Evolutionary conservation across 345 rosid species (phyloP).

Genomic region (Leavenworthia alabamica): DNA sequence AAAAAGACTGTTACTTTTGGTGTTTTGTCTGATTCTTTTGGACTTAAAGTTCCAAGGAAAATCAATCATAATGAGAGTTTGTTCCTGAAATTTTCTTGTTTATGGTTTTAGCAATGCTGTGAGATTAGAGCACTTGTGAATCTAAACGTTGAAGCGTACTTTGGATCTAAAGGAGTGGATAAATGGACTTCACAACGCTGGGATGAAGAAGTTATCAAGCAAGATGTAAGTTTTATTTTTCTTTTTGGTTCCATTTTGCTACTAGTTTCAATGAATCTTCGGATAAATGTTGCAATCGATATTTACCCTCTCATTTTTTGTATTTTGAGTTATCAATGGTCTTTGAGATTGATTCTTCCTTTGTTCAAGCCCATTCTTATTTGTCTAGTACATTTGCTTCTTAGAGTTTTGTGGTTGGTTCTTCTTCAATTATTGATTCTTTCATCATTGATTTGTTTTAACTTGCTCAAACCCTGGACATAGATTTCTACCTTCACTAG

Average conservation of each 20-base stretch:
- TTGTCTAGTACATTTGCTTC: not conserved
- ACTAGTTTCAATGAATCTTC: too few relatives aligned
- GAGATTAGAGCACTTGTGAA: conserved; percentile 38
- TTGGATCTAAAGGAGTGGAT: conserved; percentile 74
- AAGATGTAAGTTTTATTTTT: conserved; percentile 46
- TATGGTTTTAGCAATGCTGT: conserved; percentile 59
- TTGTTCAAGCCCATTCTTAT: not conserved
- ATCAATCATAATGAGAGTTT: not conserved
- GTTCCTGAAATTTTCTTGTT: not conserved
- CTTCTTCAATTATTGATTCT: not conserved
- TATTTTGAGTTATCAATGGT: not conserved
- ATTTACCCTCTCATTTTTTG: not conserved
- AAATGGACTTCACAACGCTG: conserved; percentile 52
- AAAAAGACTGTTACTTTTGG: not conserved
- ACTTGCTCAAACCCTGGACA: not conserved
- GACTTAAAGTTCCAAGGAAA: not conserved
- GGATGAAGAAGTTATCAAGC: conserved; percentile 59
- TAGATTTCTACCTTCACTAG: not conserved
- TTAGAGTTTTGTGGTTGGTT: not conserved
- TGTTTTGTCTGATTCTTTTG: not conserved
- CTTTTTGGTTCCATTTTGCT: not conserved
- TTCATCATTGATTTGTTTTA: not conserved
- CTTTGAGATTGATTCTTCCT: not conserved
- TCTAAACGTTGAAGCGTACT: conserved; percentile 59
- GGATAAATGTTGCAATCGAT: not conserved